Percentiles rank a stretch among this genome's conserved stretches.
phyloP scores from a whole-genome alignment of 192 early-diverging fungal species.

The Lobosporangium transversale region DNA sequence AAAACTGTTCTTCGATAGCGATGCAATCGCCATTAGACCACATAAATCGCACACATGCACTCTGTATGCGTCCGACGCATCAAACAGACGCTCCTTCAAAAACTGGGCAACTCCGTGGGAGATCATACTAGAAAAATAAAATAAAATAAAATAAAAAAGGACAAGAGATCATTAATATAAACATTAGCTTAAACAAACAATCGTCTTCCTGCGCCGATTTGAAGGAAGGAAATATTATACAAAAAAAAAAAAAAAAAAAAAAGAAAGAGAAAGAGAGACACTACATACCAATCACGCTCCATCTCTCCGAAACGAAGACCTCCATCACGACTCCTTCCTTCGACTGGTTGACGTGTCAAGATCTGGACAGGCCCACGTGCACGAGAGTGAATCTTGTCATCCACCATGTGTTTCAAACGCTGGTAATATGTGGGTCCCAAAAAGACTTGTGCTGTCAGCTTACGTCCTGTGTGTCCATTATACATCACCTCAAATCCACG shows the following conservation, averaged over 20 bases:
- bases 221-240: too few relatives aligned
- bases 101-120: slow-evolving; percentile 94
- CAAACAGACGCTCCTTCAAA: slow-evolving; percentile 98
- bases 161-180: too few relatives aligned
- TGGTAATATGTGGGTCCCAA: slow-evolving; percentile 99
- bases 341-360: slow-evolving; percentile 96
- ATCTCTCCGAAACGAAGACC: slow-evolving; percentile 99
- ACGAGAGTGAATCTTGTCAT: slow-evolving; percentile 99
- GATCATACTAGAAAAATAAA: slow-evolving; percentile 84
- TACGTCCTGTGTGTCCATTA: slow-evolving; percentile 97
- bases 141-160: too few relatives aligned
- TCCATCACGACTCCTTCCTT: slow-evolving; percentile 97
- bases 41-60: slow-evolving; percentile 98
- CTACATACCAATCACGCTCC: slow-evolving; percentile 91
- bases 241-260: too few relatives aligned
- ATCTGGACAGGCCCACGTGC: slow-evolving; percentile 98
- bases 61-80: slow-evolving; percentile 97
- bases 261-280: too few relatives aligned
- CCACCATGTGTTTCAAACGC: slow-evolving; percentile 99
- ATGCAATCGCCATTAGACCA: slow-evolving; percentile 96
- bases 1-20: slow-evolving; percentile 93
- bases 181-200: too few relatives aligned
- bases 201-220: too few relatives aligned
- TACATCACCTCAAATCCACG: slow-evolving; percentile 99
- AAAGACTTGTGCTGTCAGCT: slow-evolving; percentile 94